Evolutionary conservation across 192 early-diverging fungal species (phyloP), one percentile per base, ranked within the genome.

Genomic region (Glomus cerebriforme): DNA sequence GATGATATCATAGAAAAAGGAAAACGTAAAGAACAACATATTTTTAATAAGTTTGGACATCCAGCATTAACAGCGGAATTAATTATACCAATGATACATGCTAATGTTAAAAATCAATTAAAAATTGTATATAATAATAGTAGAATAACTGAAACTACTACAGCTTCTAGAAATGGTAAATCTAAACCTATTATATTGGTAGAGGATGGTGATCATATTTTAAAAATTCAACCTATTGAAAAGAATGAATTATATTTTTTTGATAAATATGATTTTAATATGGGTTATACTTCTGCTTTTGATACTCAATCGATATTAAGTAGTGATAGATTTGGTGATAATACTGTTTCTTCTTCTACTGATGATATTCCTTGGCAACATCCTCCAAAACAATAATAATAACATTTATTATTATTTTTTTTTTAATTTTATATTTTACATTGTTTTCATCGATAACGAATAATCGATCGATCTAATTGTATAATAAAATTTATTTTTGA

Each of bases 11-110:
- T 31, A 77, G 68, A 34, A 22, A 54, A 54, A 22, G 49, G 49
- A 54, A 54, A 54, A 19, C 49, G 49, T 45, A 63, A 26, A 47
- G 91, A 75, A 85, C 84, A 54, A 54, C 17, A 54, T 54, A 3
- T 35, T 84, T 86, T 26, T 7, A 29, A 24, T 74, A 86, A 86
- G 24, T 94, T 92, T 85, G 86, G 91, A 77, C 90, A 93, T 75
- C 93, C 92, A 7, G 90, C 87, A 6, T 87, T 91, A 59, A 87
- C 82, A 54, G 82, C 90, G 64, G 84, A 88, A 59, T 82, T 92
- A 67, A 84, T 90, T 26, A 87, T 91, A 34, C 91, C 92, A 10
- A 86, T 93, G 84, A 89, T 94, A 37, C 90, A 91, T 72, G 88
- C 89, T 65, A 86, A 82, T 29, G 87, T 91, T 69, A 87, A 88